phyloP scores from a whole-genome alignment of 1,284 basidiomycete species.

The Heliocybe sulcata region DNA sequence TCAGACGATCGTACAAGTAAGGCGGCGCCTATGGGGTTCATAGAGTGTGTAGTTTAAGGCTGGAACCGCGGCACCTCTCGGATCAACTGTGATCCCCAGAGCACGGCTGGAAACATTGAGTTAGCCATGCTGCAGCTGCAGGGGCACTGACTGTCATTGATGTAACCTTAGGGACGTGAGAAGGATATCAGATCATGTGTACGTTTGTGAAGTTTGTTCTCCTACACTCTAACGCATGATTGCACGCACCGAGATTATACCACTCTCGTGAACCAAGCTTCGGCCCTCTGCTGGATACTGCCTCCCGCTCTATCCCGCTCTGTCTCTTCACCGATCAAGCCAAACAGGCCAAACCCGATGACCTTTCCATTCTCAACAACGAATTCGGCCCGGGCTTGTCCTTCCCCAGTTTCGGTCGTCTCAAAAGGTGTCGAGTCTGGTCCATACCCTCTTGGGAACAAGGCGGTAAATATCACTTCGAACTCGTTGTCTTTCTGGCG shows the following conservation, averaged over 20 bases:
- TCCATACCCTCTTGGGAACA: constrained; percentile 20
- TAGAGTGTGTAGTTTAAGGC: too few relatives aligned
- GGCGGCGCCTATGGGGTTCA: too few relatives aligned
- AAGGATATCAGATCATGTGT: too few relatives aligned
- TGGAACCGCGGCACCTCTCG: too few relatives aligned
- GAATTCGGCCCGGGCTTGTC: background rate
- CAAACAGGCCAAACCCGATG: background rate
- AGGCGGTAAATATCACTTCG: constrained; percentile 9
- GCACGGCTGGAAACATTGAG: too few relatives aligned
- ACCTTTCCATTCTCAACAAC: background rate
- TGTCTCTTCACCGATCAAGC: background rate
- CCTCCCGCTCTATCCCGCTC: background rate
- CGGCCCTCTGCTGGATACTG: background rate
- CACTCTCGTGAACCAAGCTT: constrained; percentile 1
- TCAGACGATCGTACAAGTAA: too few relatives aligned
- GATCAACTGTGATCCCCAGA: too few relatives aligned
- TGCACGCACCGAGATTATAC: background rate
- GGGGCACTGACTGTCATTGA: too few relatives aligned
- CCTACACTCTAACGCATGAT: too few relatives aligned
- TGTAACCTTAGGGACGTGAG: too few relatives aligned
- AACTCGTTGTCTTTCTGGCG: constrained; percentile 13
- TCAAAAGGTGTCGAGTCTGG: constrained; percentile 17
- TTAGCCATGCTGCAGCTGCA: too few relatives aligned
- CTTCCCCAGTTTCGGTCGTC: constrained; percentile 8
- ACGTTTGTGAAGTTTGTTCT: too few relatives aligned